Conservation (phyloP, 495 filamentous ascomycete species). For the Neurospora tetraspora region DNA sequence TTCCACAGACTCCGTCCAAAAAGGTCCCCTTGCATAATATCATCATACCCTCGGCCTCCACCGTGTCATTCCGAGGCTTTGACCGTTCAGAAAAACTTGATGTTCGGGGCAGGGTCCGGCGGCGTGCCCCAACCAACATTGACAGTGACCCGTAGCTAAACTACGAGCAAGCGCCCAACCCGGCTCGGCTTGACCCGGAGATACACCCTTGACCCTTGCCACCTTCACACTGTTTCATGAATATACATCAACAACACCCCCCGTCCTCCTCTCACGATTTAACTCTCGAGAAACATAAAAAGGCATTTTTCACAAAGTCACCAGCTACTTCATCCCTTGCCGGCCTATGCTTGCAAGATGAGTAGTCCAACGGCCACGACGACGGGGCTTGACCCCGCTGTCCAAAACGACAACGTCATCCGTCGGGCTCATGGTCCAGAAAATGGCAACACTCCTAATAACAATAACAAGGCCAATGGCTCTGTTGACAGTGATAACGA, state of each 20-base stretch:
- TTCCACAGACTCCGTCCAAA: not conserved
- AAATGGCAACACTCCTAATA: not conserved
- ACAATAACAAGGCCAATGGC: not conserved
- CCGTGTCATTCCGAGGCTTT: not conserved
- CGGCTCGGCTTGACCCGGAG: not conserved
- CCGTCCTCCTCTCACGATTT: not conserved
- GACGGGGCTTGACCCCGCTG: conserved; percentile 1
- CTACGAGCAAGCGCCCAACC: not conserved
- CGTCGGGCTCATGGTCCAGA: not conserved
- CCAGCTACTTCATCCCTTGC: not conserved
- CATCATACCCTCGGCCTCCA: not conserved
- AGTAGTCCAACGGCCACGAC: conserved; percentile 10
- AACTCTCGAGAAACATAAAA: not conserved
- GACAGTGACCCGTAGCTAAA: not conserved
- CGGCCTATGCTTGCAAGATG: conserved; percentile 8
- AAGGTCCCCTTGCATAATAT: not conserved
- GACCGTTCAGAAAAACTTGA: not conserved
- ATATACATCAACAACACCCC: not conserved
- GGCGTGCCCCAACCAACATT: not conserved
- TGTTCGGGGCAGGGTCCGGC: not conserved
- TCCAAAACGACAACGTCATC: not conserved
- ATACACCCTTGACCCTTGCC: not conserved
- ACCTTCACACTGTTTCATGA: not conserved
- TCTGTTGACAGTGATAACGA: conserved; percentile 5
- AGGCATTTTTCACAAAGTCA: not conserved